phyloP scores from a whole-genome alignment of 2,329 filamentous ascomycete genomes.

The Tricladium varicosporioides region DNA sequence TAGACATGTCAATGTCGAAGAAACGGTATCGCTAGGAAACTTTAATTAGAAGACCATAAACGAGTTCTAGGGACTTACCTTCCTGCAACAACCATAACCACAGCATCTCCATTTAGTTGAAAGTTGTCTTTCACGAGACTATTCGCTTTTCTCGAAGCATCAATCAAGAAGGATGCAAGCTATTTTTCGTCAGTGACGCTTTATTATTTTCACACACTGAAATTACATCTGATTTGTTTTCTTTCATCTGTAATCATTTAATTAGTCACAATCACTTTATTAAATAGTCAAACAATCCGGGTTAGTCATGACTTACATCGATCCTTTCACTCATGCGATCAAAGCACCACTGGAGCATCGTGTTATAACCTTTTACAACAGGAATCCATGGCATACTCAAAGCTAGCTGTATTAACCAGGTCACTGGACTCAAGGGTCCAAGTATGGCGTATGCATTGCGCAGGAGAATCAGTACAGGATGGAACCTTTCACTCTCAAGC shows the following conservation, averaged over 20 bases:
- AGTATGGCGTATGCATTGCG: not conserved
- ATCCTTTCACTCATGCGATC: conserved; percentile 1
- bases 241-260: not conserved
- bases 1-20: not conserved
- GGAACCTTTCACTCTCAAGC: conserved; percentile 1
- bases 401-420: not conserved
- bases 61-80: not conserved
- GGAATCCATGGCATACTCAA: not conserved
- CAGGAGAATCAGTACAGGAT: not conserved
- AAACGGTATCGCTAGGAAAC: not conserved
- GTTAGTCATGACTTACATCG: not conserved
- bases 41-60: not conserved
- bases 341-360: not conserved
- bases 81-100: not conserved
- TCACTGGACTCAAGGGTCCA: not conserved
- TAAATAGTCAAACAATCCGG: no score
- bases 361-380: not conserved
- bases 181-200: not conserved
- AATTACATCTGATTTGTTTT: not conserved
- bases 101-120: conserved; percentile 1
- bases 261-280: not conserved
- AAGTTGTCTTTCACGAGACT: not conserved
- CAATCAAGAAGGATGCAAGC: not conserved
- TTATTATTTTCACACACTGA: not conserved
- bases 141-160: not conserved